phyloP scores from a whole-genome alignment of 495 filamentous ascomycete genomes.

The Arthonia radiata region DNA sequence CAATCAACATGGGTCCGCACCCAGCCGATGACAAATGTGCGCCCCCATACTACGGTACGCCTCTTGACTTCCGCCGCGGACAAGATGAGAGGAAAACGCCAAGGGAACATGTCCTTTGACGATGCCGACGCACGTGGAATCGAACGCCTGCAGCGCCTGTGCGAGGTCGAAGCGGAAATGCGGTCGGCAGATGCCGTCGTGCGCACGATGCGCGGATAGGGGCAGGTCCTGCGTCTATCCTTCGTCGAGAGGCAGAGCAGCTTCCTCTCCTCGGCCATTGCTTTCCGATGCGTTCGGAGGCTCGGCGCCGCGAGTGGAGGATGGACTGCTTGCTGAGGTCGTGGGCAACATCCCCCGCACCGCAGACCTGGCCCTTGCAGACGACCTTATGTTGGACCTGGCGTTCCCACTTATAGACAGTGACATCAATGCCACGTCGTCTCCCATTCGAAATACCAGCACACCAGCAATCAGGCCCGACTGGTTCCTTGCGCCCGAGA shows the following conservation, averaged over 20 bases:
- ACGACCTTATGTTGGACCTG: constrained; percentile 4
- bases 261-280: constrained; percentile 2
- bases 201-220: constrained; percentile 5
- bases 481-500: constrained; percentile 6
- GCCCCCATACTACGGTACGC: too few species aligned
- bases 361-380: constrained; percentile 3
- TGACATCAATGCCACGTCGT: constrained; percentile 3
- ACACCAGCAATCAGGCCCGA: constrained; percentile 2
- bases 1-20: neutral
- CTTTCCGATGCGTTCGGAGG: constrained; percentile 1
- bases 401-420: constrained; percentile 3
- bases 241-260: constrained; percentile 2
- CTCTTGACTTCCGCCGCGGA: too few species aligned
- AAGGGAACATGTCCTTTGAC: constrained; percentile 1
- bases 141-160: constrained; percentile 3
- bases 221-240: constrained; percentile 6
- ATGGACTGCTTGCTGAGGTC: constrained; percentile 4
- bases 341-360: constrained; percentile 2
- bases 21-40: constrained; percentile 1
- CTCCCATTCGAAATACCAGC: constrained; percentile 2
- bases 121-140: constrained; percentile 1
- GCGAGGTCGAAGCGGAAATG: constrained; percentile 6
- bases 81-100: constrained; percentile 1
- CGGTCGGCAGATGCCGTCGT: constrained; percentile 4
- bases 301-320: constrained; percentile 3